phyloP scores from a whole-genome alignment of 2,329 filamentous ascomycete genomes.

The Xylaria sp. region DNA sequence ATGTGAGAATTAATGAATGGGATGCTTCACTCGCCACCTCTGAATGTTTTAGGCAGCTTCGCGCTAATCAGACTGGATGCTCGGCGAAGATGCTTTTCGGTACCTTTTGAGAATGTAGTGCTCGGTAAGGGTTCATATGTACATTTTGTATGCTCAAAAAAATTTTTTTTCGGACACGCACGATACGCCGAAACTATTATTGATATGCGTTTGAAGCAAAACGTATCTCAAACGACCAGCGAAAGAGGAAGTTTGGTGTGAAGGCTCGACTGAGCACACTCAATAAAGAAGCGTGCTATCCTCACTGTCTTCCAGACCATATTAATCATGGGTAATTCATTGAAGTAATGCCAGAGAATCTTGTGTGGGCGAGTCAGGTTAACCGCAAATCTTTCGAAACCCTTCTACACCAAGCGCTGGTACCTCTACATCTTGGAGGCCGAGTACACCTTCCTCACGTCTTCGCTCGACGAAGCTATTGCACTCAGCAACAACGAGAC shows the following conservation, averaged over 20 bases:
- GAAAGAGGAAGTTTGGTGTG: not conserved
- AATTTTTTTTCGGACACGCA: not conserved
- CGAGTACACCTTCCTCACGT: conserved; percentile 76
- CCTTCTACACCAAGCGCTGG: conserved; percentile 73
- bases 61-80: not conserved
- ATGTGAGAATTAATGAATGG: not conserved
- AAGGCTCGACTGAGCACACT: not conserved
- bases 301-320: not conserved
- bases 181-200: conserved; percentile 25
- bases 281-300: not conserved
- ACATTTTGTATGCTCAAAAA: conserved; percentile 23
- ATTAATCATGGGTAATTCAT: not conserved
- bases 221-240: not conserved
- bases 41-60: not conserved
- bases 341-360: not conserved
- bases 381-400: conserved; percentile 56
- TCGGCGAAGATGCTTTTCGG: not conserved
- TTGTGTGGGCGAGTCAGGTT: not conserved
- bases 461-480: conserved; percentile 84
- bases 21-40: not conserved
- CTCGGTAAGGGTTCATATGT: conserved; percentile 1
- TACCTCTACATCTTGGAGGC: conserved; percentile 75
- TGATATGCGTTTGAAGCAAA: conserved; percentile 4
- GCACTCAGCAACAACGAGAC: conserved; percentile 78
- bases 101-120: conserved; percentile 11